A percentile compares a stretch with the other conserved stretches of the same genome.
Conservation (phyloP, 345 rosid species). For the Cardiospermum halicacabum region DNA sequence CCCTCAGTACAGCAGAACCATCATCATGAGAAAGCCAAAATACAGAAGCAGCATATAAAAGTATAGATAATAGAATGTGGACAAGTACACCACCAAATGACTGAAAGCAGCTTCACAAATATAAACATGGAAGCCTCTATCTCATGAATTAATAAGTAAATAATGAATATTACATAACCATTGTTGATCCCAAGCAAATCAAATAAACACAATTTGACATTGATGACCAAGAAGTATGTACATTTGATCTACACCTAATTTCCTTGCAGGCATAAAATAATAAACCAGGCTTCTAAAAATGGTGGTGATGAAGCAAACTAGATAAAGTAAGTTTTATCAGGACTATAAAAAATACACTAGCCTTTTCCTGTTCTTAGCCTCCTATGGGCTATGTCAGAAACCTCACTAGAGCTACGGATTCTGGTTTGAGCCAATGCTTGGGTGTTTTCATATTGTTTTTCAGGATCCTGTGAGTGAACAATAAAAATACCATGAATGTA, state of each 20-base stretch:
- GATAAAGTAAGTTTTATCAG: conserved; percentile 9
- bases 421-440: conserved; percentile 34
- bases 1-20: not conserved
- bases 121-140: conserved; percentile 22
- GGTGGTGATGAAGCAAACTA: conserved; percentile 13
- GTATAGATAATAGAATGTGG: not conserved
- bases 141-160: conserved; percentile 5
- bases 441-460: conserved; percentile 22
- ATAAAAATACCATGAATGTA: not conserved
- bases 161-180: conserved; percentile 19
- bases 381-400: conserved; percentile 38
- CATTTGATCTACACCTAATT: conserved; percentile 28
- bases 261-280: conserved; percentile 16
- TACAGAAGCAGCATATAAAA: not conserved
- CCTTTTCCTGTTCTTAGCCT: conserved; percentile 36
- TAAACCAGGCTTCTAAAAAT: not conserved
- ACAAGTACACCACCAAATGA: not conserved
- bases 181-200: conserved; percentile 1
- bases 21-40: not conserved
- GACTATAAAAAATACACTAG: conserved; percentile 24
- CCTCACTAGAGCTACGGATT: conserved; percentile 26
- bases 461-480: conserved; percentile 32
- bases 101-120: conserved; percentile 19
- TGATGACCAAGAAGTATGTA: conserved; percentile 29
- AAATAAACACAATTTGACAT: conserved; percentile 19